Base-by-base conservation (phyloP, 2,329 filamentous ascomycete species). In the Epichloe elymi region DNA sequence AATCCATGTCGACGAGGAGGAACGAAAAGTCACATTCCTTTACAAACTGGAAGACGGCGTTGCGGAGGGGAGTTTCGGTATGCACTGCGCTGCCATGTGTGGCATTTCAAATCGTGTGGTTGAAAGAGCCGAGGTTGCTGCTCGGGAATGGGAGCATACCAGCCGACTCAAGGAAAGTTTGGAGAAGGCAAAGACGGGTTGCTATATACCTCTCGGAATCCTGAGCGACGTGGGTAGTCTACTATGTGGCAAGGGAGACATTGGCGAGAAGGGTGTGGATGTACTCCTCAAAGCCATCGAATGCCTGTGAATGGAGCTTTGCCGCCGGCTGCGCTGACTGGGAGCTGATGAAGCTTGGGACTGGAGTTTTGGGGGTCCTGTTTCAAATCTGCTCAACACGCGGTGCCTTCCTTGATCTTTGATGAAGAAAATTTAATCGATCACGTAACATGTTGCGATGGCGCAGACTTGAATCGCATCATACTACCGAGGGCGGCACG, bases 81-180 rank as follows among this genome's bases (percentile, higher is more conserved):
- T 98, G 93, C 93, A 98, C 67, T 98, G 93, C 64, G 93, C 93
- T 1, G 85, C 88, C 54, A 98, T 98, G 93, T 98, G 93, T 60
- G 93, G 93, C 1, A 97, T 98, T 56, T 81, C 88, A 0, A 73
- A 74, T 43, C 83, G 83, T 51, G 82, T 98, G 15, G 88, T 98
- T 55, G 83, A 90, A 62, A 74, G 85, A 20, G 93, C 93, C 0
- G 93, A 98, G 67, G 79, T 83, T 20, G 93, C 93, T 5, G 93
- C 93, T 1, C 82, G 76, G 58, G 87, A 89, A 61, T 97, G 93
- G 89, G 93, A 98, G 70, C 89, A 96, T 66, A 97, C 93, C 0
- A 91, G 86, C 58, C 76, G 88, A 19, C 74, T 97, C 55, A 93
- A 89, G 67, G 89, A 95, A 66, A 90, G 86, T 53, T 72, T 96